Base-by-base conservation (phyloP, 257 asterid species). In the Primulina huaijiensis region DNA sequence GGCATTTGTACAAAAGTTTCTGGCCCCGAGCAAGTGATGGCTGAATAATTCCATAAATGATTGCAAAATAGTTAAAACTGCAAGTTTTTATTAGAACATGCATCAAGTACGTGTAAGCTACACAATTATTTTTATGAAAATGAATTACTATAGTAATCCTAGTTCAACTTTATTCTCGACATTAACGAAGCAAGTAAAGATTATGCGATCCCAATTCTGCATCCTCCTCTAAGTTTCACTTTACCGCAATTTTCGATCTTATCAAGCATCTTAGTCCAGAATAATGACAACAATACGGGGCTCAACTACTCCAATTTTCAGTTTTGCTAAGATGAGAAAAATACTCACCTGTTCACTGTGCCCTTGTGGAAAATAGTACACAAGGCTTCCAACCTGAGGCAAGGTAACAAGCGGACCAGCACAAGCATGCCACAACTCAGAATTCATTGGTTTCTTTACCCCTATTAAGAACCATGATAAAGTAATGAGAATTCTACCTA, bases 351-450 rank as follows among this genome's bases (percentile, higher is more conserved):
- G 97, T 75, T 90, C 97, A 73, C 97, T 90, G 62, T 90, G 97
- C 8, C 97, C 97, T 60, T 90, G 97, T 64, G 97, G 96, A 69
- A 86, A 88, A 84, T 90, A 90, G 62, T 84, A 90, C 46, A 90
- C 96, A 52, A 90, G 95, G 79, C 96, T 86, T 75, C 97, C 97
- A 72, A 90, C 85, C 68, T 86, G 97, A 80, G 97, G 97, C 84
- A 88, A 78, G 31, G 83, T 85, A 34, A 87, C 97, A 76, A 90
- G 76, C 60, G 97, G 97, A 25, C 97, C 97, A 75, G 94, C 97
- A 69, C 97, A 90, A 7, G 97, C 96, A 69, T 90, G 97, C 97
- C 97, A 90, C 27, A 90, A 68, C 92, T 90, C 97, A 2, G 95
- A 90, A 73, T 76, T 88, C 50, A 90, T 84, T 34, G 76, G 75